Conservation (phyloP, 345 rosid species). For the Erodium maritimum region DNA sequence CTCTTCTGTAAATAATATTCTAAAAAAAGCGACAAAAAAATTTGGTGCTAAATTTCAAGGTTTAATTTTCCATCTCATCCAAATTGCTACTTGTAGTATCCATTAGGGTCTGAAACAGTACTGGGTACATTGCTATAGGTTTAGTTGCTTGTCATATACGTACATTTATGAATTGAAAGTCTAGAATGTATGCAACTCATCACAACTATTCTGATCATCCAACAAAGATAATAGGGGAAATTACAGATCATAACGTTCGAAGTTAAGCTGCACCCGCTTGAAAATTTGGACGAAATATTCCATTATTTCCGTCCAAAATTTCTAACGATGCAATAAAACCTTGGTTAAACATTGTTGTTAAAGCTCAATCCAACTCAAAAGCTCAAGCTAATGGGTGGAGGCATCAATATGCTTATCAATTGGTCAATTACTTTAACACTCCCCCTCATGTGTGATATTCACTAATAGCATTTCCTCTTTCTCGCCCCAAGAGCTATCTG, state of each 20-base stretch:
- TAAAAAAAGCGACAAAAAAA: not conserved
- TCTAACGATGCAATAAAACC: no score
- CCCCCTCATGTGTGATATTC: no score
- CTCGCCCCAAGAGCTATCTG: not conserved
- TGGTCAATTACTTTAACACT: not conserved
- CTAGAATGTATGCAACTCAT: not conserved
- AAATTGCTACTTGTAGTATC: not conserved
- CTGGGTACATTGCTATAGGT: not conserved
- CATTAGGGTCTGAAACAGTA: not conserved
- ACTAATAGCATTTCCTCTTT: not conserved
- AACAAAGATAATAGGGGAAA: not conserved
- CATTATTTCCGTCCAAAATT: no score
- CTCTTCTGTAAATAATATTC: not conserved
- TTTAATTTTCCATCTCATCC: not conserved
- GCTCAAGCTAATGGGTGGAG: no score
- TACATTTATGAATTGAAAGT: not conserved
- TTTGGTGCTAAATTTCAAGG: not conserved
- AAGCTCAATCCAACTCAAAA: no score
- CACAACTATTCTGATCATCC: not conserved
- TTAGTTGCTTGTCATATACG: not conserved
- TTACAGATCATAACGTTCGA: no score
- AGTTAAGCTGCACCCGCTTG: no score
- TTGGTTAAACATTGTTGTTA: no score
- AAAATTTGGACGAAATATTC: no score
- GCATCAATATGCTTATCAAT: no score